phyloP scores from a whole-genome alignment of 495 filamentous ascomycete genomes.

The Rhypophila decipiens region DNA sequence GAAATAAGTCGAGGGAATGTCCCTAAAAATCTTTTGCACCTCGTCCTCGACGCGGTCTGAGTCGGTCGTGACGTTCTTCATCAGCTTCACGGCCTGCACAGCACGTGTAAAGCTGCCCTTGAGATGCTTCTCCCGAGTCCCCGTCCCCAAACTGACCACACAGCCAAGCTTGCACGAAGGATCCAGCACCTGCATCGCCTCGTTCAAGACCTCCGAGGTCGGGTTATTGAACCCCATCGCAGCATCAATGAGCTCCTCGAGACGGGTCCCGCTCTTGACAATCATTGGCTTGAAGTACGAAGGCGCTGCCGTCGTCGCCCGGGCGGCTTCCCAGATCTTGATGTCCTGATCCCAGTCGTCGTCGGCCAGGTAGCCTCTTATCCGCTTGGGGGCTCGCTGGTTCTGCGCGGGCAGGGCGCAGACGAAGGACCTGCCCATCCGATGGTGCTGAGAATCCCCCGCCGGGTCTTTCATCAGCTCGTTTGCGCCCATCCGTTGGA shows the following conservation, averaged over 20 bases:
- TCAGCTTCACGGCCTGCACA: neutral
- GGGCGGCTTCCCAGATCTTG: slow-evolving; percentile 22
- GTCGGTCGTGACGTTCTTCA: slow-evolving; percentile 13
- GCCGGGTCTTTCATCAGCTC: slow-evolving; percentile 8
- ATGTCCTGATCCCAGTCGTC: slow-evolving; percentile 2
- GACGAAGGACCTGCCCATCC: slow-evolving; percentile 10
- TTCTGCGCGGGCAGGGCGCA: slow-evolving; percentile 8
- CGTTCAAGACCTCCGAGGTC: slow-evolving; percentile 6
- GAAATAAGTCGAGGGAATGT: slow-evolving; percentile 6
- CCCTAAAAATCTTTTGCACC: neutral
- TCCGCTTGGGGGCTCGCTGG: neutral
- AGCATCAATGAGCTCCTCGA: slow-evolving; percentile 18
- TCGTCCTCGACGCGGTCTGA: slow-evolving; percentile 2
- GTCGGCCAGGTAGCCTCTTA: neutral
- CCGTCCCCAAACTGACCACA: slow-evolving; percentile 16
- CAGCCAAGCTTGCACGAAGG: slow-evolving; percentile 3
- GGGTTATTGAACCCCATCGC: slow-evolving; percentile 26
- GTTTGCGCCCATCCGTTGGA: slow-evolving; percentile 1
- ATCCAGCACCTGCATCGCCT: slow-evolving; percentile 7
- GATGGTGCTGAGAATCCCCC: neutral
- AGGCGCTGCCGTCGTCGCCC: slow-evolving; percentile 26
- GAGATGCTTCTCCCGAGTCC: neutral
- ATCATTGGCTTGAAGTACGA: slow-evolving; percentile 18
- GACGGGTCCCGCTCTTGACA: slow-evolving; percentile 1
- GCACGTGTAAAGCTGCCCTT: neutral